These are phyloP conservation scores for Exophiala sp. DNA, from an alignment of 2,329 filamentous ascomycete genomes.

Conservation along the genomic window DNA sequence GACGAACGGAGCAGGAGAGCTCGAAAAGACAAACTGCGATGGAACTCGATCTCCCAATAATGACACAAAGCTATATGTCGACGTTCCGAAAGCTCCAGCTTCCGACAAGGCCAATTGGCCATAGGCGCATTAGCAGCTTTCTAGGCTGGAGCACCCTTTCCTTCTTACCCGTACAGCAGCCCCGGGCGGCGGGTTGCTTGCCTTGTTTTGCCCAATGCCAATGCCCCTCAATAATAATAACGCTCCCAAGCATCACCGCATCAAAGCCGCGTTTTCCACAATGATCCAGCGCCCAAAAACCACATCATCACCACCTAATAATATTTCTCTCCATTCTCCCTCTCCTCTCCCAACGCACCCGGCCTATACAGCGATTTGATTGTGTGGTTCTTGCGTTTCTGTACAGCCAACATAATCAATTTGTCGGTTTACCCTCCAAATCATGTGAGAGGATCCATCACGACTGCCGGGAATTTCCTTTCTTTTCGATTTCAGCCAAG, in stretches of 20 bases:
- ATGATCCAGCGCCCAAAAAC: background rate
- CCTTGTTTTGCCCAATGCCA: background rate
- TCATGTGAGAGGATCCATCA: slow-evolving; percentile 23
- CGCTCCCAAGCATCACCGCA: background rate
- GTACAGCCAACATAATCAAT: background rate
- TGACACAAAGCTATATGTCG: too few relatives aligned
- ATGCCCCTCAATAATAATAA: background rate
- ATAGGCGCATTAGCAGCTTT: background rate
- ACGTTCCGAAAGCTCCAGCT: background rate
- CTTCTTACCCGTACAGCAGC: background rate
- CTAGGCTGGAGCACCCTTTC: background rate
- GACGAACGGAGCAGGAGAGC: background rate
- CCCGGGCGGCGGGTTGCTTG: background rate
- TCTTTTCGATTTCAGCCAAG: slow-evolving; percentile 20
- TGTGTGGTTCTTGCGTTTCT: background rate
- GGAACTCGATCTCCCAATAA: background rate
- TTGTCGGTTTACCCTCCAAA: slow-evolving; percentile 4
- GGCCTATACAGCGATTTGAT: background rate
- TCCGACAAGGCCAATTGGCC: background rate
- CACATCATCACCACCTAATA: slow-evolving; percentile 4
- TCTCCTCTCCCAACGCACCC: slow-evolving; percentile 1
- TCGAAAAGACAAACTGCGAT: background rate
- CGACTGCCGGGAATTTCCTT: slow-evolving; percentile 21
- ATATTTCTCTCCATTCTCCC: slow-evolving; percentile 3
- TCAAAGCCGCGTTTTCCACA: slow-evolving; percentile 2